Evolutionary conservation across 2,329 filamentous ascomycete genomes (phyloP), one percentile per base, ranked within the genome.

Genomic region (Fusarium mexicanum): DNA sequence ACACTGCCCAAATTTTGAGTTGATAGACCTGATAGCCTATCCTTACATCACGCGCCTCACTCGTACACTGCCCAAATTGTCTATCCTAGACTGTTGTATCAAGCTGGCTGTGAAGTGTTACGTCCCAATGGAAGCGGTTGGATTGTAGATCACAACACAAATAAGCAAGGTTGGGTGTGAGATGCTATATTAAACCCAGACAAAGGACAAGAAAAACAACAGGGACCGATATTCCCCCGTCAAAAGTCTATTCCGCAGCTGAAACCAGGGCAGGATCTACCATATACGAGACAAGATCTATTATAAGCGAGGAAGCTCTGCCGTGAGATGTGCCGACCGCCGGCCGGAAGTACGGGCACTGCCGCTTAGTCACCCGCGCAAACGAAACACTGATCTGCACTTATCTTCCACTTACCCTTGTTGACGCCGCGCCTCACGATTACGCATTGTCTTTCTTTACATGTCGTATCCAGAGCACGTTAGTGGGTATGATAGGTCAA

Each of bases 131-230:
- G 20, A 48, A 48, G 26, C 8, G 46, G 9, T 6, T 22, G 16
- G 16, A 13, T 24, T 24, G 48, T 12, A 51, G 31, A 22, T 37
- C 17, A 8, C 13, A 22, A 20, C 31, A 53, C 3, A 26, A 3
- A 16, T 8, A 20, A 1, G 31, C 17, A 37, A 22, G 31, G n/a
- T 8, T 16, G 2, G 13, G 22, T 4, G 0, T 2, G 3, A 3
- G 22, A 35, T 20, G 12, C 31, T 26, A 37, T 37, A 16, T 37
- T 20, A 26, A 53, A 14, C 5, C 8, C 6, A 3, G 2, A 20
- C 0, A 35, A 35, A 35, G 7, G 33, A 8, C 14, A 35, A 35
- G 2, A 35, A 11, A 51, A 6, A 17, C 31, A 4, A 20, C 13
- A 8, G 3, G 8, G 1, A 8, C 10, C n/a, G 13, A 37, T 12